Evolutionary conservation across 2,329 filamentous ascomycete species (phyloP).

Genomic region (Rachicladosporium sp.): DNA sequence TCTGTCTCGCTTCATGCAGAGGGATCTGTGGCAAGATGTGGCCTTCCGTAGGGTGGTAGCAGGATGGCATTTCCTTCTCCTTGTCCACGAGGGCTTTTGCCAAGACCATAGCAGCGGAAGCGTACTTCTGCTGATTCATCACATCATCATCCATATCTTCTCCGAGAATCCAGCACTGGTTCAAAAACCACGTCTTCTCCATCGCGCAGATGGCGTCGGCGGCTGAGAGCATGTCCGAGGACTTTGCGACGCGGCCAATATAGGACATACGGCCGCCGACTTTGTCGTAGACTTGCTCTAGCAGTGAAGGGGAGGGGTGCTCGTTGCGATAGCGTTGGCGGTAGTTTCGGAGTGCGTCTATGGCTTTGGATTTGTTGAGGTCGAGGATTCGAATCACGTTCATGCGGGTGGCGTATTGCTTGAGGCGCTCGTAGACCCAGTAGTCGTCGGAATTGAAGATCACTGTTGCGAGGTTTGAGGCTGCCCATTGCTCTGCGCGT

Average conservation of each 20-base stretch:
- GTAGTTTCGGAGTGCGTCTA: conserved; percentile 66
- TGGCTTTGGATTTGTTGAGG: conserved; percentile 64
- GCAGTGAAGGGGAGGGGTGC: conserved; percentile 37
- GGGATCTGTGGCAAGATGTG: conserved; percentile 71
- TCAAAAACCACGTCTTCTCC: conserved; percentile 69
- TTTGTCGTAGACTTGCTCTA: conserved; percentile 71
- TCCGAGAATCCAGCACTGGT: conserved; percentile 67
- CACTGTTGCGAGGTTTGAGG: conserved; percentile 76
- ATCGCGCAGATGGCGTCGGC: conserved; percentile 60
- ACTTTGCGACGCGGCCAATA: conserved; percentile 81
- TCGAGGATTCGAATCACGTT: conserved; percentile 81
- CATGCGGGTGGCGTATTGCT: conserved; percentile 87
- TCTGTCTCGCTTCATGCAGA: conserved; percentile 71
- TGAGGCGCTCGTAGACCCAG: conserved; percentile 93
- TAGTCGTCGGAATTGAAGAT: conserved; percentile 97
- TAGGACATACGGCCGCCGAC: conserved; percentile 84
- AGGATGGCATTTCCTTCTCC: conserved; percentile 50
- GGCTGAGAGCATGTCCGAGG: conserved; percentile 62
- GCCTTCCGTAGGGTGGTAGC: conserved; percentile 53
- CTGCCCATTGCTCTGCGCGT: conserved; percentile 91
- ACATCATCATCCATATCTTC: conserved; percentile 86
- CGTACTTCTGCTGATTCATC: conserved; percentile 96
- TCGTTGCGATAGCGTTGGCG: conserved; percentile 67
- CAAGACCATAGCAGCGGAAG: conserved; percentile 84
- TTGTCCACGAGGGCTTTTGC: conserved; percentile 82